Conservation (phyloP, 2,329 filamentous ascomycete species). For the Dactylellina parvicollis region DNA sequence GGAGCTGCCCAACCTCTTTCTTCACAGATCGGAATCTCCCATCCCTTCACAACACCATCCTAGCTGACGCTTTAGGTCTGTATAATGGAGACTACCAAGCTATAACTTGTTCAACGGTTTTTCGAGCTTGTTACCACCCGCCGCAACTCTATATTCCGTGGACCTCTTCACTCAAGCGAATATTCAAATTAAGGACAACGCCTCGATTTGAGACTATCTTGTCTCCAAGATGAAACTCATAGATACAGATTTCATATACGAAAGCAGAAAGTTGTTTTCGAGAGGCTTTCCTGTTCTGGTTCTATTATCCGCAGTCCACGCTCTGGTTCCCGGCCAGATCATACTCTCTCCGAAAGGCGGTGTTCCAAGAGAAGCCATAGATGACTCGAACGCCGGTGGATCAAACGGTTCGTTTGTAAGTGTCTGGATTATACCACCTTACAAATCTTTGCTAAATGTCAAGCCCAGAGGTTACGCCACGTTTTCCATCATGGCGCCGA, state of each 20-base stretch:
- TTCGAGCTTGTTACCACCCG: neutral
- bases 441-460: neutral
- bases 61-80: neutral
- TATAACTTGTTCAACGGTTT: neutral
- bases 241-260: slow-evolving; percentile 12
- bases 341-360: slow-evolving; percentile 2
- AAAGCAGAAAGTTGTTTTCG: slow-evolving; percentile 37
- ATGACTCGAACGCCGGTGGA: neutral
- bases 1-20: neutral
- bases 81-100: neutral
- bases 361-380: neutral
- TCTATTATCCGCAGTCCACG: slow-evolving; percentile 7
- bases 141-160: neutral
- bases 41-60: neutral
- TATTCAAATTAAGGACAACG: neutral
- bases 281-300: slow-evolving; percentile 6
- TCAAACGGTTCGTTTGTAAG: slow-evolving; percentile 28
- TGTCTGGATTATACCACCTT: neutral
- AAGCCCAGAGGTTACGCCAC: slow-evolving; percentile 71
- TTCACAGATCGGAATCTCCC: neutral
- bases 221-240: neutral
- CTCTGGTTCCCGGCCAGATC: slow-evolving; percentile 8
- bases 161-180: neutral
- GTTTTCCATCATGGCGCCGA: slow-evolving; percentile 83
- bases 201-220: too few relatives aligned